Evolutionary conservation across 2,329 filamentous ascomycete genomes (phyloP).

Genomic region (Huntiella abstrusa): DNA sequence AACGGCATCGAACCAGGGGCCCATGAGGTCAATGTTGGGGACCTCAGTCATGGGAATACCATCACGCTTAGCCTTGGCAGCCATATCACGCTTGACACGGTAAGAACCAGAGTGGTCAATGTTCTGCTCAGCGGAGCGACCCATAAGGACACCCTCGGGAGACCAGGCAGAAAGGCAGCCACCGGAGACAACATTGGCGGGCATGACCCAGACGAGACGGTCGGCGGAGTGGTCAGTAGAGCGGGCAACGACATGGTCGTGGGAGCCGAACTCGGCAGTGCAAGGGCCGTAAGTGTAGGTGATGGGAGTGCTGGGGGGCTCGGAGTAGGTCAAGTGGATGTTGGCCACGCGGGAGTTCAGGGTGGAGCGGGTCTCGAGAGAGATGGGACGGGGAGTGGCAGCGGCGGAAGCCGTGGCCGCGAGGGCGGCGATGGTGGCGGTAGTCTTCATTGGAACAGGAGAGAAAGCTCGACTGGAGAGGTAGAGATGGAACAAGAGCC

Average conservation of each 20-base stretch:
- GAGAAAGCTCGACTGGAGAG: neutral
- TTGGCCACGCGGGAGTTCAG: constrained; percentile 12
- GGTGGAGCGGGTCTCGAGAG: constrained; percentile 9
- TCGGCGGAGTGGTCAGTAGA: constrained; percentile 13
- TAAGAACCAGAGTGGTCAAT: constrained; percentile 12
- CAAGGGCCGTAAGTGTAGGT: constrained; percentile 14
- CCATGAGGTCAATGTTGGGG: constrained; percentile 17
- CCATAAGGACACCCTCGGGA: constrained; percentile 14
- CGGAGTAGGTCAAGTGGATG: constrained; percentile 13
- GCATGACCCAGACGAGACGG: constrained; percentile 14
- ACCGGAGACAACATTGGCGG: constrained; percentile 15
- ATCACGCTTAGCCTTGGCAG: constrained; percentile 14
- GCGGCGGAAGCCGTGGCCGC: constrained; percentile 8
- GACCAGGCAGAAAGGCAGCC: constrained; percentile 25
- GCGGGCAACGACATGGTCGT: constrained; percentile 12
- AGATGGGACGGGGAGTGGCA: constrained; percentile 7
- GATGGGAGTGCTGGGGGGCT: constrained; percentile 11
- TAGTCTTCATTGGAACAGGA: constrained; percentile 7
- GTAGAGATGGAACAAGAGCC: neutral
- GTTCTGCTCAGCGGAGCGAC: constrained; percentile 16
- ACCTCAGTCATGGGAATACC: constrained; percentile 30
- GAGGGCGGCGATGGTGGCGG: constrained; percentile 8
- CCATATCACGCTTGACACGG: constrained; percentile 2
- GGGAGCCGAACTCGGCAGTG: constrained; percentile 10
- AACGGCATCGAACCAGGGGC: constrained; percentile 47